Conservation (phyloP, 208 protist species). For the Crithidia expoeki region DNA sequence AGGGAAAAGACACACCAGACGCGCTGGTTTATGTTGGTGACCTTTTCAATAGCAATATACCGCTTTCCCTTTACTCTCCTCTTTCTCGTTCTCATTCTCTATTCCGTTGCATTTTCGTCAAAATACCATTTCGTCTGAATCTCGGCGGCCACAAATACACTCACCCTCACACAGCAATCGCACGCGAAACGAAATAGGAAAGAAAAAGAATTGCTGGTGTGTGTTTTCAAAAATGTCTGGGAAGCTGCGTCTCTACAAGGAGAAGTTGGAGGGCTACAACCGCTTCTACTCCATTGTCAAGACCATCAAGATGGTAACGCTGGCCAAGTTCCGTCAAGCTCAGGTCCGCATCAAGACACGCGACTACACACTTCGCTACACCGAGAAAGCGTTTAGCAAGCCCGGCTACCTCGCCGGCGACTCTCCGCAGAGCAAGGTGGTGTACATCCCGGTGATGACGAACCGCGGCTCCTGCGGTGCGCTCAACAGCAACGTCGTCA, state of each 20-base stretch:
- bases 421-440: conserved; percentile 40
- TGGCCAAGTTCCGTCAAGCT: conserved; percentile 85
- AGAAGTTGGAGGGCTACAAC: conserved; percentile 93
- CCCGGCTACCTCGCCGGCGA: conserved; percentile 34
- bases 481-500: conserved; percentile 86
- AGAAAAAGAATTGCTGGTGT: conserved; percentile 22
- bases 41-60: too few relatives aligned
- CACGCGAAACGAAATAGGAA: conserved; percentile 18
- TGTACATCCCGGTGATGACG: conserved; percentile 89
- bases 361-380: conserved; percentile 90
- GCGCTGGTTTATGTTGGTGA: too few relatives aligned
- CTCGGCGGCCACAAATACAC: not conserved
- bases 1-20: too few relatives aligned
- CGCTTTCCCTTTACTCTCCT: too few relatives aligned
- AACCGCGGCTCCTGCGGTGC: conserved; percentile 91
- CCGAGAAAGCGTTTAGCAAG: conserved; percentile 88
- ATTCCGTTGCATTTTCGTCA: too few relatives aligned
- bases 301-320: conserved; percentile 93
- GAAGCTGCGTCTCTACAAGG: conserved; percentile 91
- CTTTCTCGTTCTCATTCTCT: too few relatives aligned
- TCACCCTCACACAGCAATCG: not conserved
- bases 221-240: conserved; percentile 73
- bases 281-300: conserved; percentile 92
- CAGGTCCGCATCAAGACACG: conserved; percentile 83
- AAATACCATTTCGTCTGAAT: too few relatives aligned